Evolutionary conservation across 441 rosid genomes (phyloP).

Genomic region (Manihot esculenta): DNA sequence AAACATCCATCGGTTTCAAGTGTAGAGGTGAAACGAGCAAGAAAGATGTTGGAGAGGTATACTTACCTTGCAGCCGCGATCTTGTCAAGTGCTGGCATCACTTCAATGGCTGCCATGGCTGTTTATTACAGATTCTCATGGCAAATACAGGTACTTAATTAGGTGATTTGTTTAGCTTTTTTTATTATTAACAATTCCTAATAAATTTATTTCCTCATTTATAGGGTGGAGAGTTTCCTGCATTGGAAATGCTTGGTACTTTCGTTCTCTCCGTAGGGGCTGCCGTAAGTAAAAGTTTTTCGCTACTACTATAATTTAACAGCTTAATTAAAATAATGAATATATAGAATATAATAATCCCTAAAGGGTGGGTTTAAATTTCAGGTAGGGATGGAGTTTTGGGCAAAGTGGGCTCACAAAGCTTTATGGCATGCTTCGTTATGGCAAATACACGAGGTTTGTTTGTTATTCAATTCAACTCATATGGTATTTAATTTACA

Average conservation of each 20-base stretch:
- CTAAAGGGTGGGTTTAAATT: neutral
- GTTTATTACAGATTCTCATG: conserved; percentile 56
- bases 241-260: conserved; percentile 53
- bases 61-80: conserved; percentile 55
- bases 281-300: conserved; percentile 38
- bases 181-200: neutral
- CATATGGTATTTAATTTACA: too few relatives aligned
- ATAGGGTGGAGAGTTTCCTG: conserved; percentile 48
- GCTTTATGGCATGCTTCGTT: conserved; percentile 58
- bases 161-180: neutral
- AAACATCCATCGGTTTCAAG: conserved; percentile 12
- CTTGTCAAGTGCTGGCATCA: conserved; percentile 47
- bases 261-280: conserved; percentile 57
- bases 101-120: conserved; percentile 45
- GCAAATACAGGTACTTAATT: conserved; percentile 47
- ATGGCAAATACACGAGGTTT: conserved; percentile 63
- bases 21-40: conserved; percentile 25
- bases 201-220: neutral
- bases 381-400: conserved; percentile 65
- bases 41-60: conserved; percentile 41
- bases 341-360: neutral
- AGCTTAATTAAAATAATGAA: neutral
- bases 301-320: neutral
- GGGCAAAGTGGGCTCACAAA: conserved; percentile 71
- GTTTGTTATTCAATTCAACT: neutral